Evolutionary conservation across 2,329 filamentous ascomycete genomes (phyloP), one percentile per base, ranked within the genome.

Genomic region (Lasiodiplodia hormozganensis): DNA sequence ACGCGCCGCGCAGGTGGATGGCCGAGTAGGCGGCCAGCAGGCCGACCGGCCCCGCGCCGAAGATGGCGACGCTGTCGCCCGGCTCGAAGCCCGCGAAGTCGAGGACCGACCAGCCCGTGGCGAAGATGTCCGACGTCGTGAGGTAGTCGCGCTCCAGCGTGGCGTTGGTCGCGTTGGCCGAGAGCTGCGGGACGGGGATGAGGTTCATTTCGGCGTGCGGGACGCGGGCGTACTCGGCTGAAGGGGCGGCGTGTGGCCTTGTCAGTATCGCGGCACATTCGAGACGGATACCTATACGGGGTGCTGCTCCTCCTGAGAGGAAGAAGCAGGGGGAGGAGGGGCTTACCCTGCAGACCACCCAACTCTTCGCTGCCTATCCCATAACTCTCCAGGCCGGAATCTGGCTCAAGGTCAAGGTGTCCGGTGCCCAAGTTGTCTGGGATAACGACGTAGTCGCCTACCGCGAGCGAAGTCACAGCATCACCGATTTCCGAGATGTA

Each of bases 41-140:
- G 40, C 71, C 68, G 14, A 71, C 67, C 0, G 71, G 71, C 1
- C 71, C 70, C 14, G 70, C 70, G 18, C 71, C 71, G 51, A 70
- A 73, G 8, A 72, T 66, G 31, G 70, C 71, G n/a, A 73, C 69
- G 1, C 65, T 54, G 28, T 73, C 71, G 10, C 82, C 82, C 0
- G 81, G 72, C 66, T 78, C 66, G 71, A 82, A 83, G 12, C 79
- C 79, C 10, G 79, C 75, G 68, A 75, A 74, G n/a, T 73, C 72
- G 4, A 83, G 69, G 3, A 74, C 78, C 51, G 74, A 70, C 81
- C 81, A 84, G 5, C 74, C 80, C 0, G 80, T 82, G 16, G 76
- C 70, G 70, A 81, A 81, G 57, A 82, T 80, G 67, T 82, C 80
- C 1, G 74, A 72, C 3, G 78, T 18, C 10, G 74, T 69, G 3